Evolutionary conservation across 768 basidiomycete genomes (phyloP).

Genomic region (Pleurotus pulmonarius): DNA sequence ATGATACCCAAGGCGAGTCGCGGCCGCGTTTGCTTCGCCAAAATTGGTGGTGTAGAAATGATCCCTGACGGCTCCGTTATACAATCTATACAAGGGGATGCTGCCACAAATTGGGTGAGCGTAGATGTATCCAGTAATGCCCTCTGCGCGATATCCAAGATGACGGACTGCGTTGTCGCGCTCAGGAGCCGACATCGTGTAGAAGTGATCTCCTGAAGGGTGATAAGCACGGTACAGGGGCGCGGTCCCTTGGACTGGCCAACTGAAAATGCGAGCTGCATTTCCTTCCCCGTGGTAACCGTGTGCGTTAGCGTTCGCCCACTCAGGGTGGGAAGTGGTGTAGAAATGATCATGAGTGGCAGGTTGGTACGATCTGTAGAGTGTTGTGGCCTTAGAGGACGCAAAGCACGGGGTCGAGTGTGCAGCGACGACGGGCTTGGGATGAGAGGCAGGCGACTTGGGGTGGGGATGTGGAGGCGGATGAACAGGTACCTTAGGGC

Average conservation of each 20-base stretch:
- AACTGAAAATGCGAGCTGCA: slow-evolving; percentile 1
- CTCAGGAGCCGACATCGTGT: slow-evolving; percentile 1
- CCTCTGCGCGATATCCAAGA: background rate
- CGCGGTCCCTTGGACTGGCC: slow-evolving; percentile 5
- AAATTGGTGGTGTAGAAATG: slow-evolving; percentile 6
- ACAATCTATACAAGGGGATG: slow-evolving; percentile 1
- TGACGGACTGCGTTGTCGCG: background rate
- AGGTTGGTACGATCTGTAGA: slow-evolving; percentile 1
- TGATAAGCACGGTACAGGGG: slow-evolving; percentile 6
- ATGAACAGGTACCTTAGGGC: background rate
- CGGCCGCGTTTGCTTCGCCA: background rate
- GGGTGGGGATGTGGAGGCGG: background rate
- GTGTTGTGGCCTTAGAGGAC: background rate
- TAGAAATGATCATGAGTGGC: slow-evolving; percentile 4
- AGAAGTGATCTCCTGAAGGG: background rate
- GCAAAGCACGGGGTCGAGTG: background rate
- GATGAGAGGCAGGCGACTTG: background rate
- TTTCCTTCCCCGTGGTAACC: slow-evolving; percentile 3
- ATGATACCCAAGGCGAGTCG: background rate
- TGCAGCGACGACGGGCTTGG: background rate
- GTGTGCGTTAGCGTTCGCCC: background rate
- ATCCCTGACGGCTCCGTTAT: background rate
- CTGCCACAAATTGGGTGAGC: background rate
- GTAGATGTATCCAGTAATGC: slow-evolving; percentile 1
- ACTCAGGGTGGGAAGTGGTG: background rate